Evolutionary conservation across 345 rosid genomes (phyloP).

Genomic region (Schrenkiella parvula): DNA sequence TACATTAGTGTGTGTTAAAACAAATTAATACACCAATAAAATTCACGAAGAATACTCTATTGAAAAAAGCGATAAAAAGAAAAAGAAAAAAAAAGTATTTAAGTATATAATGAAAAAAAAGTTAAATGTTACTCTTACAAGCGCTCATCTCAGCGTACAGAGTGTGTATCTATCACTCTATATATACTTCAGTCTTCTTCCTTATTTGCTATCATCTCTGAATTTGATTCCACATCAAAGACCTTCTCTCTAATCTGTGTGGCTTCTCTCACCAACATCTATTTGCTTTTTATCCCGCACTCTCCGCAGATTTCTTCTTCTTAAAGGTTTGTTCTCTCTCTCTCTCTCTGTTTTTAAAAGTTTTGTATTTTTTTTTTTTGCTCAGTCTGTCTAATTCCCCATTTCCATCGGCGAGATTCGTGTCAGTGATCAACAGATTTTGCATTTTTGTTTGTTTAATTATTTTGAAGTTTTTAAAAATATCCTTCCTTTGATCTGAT

Average conservation of each 20-base stretch:
- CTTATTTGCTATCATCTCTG: constrained; percentile 4
- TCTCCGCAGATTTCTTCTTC: not conserved
- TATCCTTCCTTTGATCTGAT: not conserved
- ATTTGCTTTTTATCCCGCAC: not conserved
- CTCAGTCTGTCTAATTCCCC: not conserved
- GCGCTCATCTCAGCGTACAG: not conserved
- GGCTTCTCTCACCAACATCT: not conserved
- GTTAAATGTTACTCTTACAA: not conserved
- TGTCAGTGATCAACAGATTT: not conserved
- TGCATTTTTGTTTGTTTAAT: not conserved
- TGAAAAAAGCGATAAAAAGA: not conserved
- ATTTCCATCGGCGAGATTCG: constrained; percentile 4
- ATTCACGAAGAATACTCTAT: not conserved
- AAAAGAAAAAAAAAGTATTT: not conserved
- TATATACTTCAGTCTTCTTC: constrained; percentile 1
- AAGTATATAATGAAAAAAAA: not conserved
- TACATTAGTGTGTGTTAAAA: not conserved
- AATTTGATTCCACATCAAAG: not conserved
- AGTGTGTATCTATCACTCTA: constrained; percentile 3
- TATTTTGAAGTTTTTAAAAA: not conserved
- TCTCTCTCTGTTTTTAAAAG: not conserved
- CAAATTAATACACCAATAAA: not conserved
- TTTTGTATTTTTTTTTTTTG: not conserved
- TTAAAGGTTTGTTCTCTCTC: constrained; percentile 17
- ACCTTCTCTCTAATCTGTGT: not conserved